These are phyloP conservation scores for Rosa rugosa DNA, from an alignment of 306 rosid genomes.

Conservation along the genomic window DNA sequence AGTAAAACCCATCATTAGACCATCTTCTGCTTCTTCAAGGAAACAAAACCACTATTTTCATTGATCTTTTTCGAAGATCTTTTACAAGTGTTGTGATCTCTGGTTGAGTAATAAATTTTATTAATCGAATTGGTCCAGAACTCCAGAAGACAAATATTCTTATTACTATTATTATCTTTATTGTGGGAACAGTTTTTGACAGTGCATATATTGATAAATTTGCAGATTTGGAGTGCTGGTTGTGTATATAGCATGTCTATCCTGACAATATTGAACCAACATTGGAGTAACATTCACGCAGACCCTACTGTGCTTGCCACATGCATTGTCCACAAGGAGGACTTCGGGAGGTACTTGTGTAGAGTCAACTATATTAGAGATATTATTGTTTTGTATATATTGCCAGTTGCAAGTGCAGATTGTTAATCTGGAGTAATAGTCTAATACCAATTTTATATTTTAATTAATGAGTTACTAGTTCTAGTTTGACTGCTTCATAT, in stretches of 20 bases:
- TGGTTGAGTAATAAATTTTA: too few relatives aligned
- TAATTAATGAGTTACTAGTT: background rate
- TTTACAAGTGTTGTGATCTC: too few relatives aligned
- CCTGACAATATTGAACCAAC: background rate
- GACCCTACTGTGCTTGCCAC: background rate
- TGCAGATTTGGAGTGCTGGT: background rate
- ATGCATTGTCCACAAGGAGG: background rate
- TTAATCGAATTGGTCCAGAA: too few relatives aligned
- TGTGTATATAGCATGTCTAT: background rate
- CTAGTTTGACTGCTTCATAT: background rate
- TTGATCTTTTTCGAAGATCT: too few relatives aligned
- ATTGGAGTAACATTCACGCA: background rate
- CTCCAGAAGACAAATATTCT: background rate
- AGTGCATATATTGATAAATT: background rate
- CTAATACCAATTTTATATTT: background rate
- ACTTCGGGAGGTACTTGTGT: background rate
- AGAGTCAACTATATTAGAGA: background rate
- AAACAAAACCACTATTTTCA: too few relatives aligned
- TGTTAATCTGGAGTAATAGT: background rate
- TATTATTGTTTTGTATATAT: background rate
- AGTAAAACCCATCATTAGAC: too few relatives aligned
- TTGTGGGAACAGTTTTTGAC: background rate
- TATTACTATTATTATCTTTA: too few relatives aligned
- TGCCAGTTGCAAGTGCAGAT: background rate
- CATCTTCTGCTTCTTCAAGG: too few relatives aligned